Base-by-base conservation (phyloP, 768 basidiomycete species). In the Suillus discolor region DNA sequence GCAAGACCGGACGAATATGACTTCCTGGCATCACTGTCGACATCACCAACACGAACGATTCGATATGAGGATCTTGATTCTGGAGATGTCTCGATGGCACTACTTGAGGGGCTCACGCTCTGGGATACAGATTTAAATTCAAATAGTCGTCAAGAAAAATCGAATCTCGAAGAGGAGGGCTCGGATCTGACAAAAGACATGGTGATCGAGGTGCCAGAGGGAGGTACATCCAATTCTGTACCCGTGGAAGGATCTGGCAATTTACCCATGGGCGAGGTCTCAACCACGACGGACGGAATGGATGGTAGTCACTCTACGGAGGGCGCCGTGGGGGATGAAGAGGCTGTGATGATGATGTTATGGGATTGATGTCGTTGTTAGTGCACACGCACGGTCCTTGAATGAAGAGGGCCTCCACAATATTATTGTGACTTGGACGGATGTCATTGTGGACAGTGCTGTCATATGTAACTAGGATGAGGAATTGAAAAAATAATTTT, bases 51-150 rank as follows among this genome's bases (percentile, higher is more conserved):
- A 38, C 80, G 79, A 68, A 70, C 80, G 25, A 73, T 76, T 34
- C 77, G 76, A 42, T 70, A 85, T 65, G 80, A 79, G 28, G 81
- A 86, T 71, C 75, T 90, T 15, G 74, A 81, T 65, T 86, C 87
- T 38, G 76, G 64, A 2, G 71, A 79, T 64, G 78, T 87, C 36
- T 85, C 88, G 49, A 72, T 79, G 61, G 74, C 84, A 72, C 77
- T 82, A 34, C 75, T 79, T 54, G 73, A 79, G 7, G 88, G 87
- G 11, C 67, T 90, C 65, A 80, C 82, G 28, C 74, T 90, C 13
- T 87, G 84, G 83, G 77, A 74, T 39, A 45, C 69, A 44, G 18
- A 60, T 62, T 47, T 54, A 61, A 53, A 62, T 62, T 47, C 57
- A 61, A 53, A 62, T 59, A 57, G 36, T 12, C 11, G 20, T 31